Evolutionary conservation across 108 stramenopile species (phyloP).

Genomic region (Chaetoceros tenuissimus): DNA sequence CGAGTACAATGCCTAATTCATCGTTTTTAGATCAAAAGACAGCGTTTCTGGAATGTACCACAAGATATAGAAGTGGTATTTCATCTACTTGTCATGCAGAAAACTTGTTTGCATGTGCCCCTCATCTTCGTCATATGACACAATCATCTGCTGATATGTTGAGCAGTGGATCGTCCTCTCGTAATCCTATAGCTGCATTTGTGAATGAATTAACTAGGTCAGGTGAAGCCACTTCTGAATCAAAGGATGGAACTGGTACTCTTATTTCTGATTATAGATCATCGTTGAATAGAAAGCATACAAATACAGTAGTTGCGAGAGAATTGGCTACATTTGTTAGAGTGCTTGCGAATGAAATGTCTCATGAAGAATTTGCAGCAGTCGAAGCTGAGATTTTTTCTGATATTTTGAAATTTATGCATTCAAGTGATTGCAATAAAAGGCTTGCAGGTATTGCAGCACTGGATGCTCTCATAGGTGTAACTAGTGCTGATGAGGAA

Average conservation of each 20-base stretch:
- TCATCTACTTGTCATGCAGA: conserved; percentile 41
- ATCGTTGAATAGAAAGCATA: conserved; percentile 39
- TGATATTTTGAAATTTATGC: conserved; percentile 61
- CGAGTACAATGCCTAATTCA: background rate
- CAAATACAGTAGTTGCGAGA: conserved; percentile 56
- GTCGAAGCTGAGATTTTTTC: conserved; percentile 78
- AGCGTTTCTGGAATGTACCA: background rate
- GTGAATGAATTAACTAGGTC: background rate
- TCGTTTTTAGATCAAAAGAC: background rate
- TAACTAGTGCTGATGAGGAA: conserved; percentile 77
- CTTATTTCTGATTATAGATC: conserved; percentile 35
- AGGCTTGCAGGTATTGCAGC: conserved; percentile 80
- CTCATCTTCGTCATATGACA: conserved; percentile 67
- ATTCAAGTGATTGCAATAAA: conserved; percentile 37
- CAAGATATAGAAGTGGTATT: background rate
- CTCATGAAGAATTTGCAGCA: conserved; percentile 62
- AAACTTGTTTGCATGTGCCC: conserved; percentile 57
- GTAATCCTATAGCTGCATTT: background rate
- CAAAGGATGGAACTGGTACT: background rate
- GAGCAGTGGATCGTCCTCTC: conserved; percentile 20
- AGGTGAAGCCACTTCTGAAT: background rate
- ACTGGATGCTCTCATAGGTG: conserved; percentile 63
- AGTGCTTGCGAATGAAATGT: conserved; percentile 74
- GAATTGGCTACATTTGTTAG: conserved; percentile 69
- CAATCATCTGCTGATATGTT: conserved; percentile 65